phyloP scores from a whole-genome alignment of 2,329 filamentous ascomycete genomes.

The Endoconidiophora polonica region DNA sequence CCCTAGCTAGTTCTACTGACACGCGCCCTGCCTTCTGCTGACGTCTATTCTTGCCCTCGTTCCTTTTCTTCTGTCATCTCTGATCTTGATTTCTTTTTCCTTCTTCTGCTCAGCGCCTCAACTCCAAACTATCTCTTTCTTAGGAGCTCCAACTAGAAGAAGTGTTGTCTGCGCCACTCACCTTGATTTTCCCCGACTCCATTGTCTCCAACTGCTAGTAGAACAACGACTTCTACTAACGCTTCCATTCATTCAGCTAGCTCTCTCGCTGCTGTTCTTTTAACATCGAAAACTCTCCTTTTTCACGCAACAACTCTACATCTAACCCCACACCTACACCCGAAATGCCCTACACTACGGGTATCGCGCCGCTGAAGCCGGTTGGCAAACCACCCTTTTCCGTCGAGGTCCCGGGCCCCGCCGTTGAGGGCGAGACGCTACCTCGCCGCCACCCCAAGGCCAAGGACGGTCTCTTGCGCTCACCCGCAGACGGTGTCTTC shows the following conservation, averaged over 20 bases:
- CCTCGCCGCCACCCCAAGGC: slow-evolving; percentile 58
- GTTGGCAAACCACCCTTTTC: slow-evolving; percentile 58
- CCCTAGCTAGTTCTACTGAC: too few species aligned
- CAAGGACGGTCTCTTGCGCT: slow-evolving; percentile 51
- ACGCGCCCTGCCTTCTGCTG: background rate
- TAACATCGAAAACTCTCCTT: background rate
- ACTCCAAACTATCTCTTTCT: too few species aligned
- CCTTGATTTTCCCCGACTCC: too few species aligned
- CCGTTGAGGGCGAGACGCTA: slow-evolving; percentile 65
- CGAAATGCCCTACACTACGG: slow-evolving; percentile 25
- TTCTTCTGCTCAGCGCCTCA: too few species aligned
- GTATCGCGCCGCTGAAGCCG: slow-evolving; percentile 36
- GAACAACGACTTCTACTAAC: background rate
- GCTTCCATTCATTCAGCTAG: background rate
- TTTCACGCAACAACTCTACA: background rate
- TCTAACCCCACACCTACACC: background rate
- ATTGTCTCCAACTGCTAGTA: too few species aligned
- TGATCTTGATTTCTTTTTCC: too few species aligned
- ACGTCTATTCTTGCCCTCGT: too few species aligned
- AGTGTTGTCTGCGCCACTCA: too few species aligned
- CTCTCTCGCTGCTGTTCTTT: background rate
- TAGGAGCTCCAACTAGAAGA: background rate
- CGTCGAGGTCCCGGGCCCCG: slow-evolving; percentile 50
- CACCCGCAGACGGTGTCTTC: slow-evolving; percentile 49
- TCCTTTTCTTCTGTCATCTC: too few species aligned